A percentile compares a stretch with the other conserved stretches of the same genome.
Conservation (phyloP, 2,329 filamentous ascomycete species). For the Phoma herbarum region DNA sequence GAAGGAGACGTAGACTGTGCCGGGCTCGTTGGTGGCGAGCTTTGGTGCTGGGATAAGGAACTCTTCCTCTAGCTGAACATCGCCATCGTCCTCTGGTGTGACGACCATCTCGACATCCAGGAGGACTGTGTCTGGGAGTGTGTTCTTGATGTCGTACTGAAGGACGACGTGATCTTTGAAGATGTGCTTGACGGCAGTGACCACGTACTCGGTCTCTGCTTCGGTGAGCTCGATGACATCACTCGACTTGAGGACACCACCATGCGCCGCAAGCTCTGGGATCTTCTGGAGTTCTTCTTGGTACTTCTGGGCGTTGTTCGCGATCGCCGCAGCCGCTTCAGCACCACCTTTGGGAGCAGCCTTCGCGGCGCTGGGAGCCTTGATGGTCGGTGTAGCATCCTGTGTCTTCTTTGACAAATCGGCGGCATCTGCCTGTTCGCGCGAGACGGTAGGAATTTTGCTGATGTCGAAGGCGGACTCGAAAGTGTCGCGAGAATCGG, state of each 20-base stretch:
- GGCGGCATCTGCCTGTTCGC: constrained; percentile 94
- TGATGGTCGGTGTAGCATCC: constrained; percentile 89
- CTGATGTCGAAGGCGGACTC: constrained; percentile 87
- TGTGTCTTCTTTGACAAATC: constrained; percentile 98
- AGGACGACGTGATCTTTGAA: constrained; percentile 97
- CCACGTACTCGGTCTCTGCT: constrained; percentile 96
- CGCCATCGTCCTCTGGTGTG: constrained; percentile 84
- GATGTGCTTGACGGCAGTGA: constrained; percentile 91
- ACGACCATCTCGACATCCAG: constrained; percentile 70
- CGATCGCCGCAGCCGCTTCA: constrained; percentile 78
- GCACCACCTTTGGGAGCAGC: constrained; percentile 71
- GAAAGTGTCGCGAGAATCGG: constrained; percentile 87
- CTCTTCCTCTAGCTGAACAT: constrained; percentile 74
- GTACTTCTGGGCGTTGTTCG: constrained; percentile 86
- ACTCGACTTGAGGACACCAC: constrained; percentile 90
- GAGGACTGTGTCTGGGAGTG: constrained; percentile 76
- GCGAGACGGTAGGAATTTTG: constrained; percentile 89
- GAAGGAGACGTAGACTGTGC: constrained; percentile 95
- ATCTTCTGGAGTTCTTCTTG: constrained; percentile 86
- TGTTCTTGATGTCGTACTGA: constrained; percentile 98
- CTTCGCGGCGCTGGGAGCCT: constrained; percentile 88
- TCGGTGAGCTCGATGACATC: constrained; percentile 88
- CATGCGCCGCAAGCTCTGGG: constrained; percentile 90
- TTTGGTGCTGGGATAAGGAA: constrained; percentile 92
- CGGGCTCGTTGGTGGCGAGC: constrained; percentile 83